A percentile compares a stretch with the other conserved stretches of the same genome.
These are phyloP conservation scores for Hygrocybe coccinea DNA, from an alignment of 768 basidiomycete genomes.

Conservation along the genomic window DNA sequence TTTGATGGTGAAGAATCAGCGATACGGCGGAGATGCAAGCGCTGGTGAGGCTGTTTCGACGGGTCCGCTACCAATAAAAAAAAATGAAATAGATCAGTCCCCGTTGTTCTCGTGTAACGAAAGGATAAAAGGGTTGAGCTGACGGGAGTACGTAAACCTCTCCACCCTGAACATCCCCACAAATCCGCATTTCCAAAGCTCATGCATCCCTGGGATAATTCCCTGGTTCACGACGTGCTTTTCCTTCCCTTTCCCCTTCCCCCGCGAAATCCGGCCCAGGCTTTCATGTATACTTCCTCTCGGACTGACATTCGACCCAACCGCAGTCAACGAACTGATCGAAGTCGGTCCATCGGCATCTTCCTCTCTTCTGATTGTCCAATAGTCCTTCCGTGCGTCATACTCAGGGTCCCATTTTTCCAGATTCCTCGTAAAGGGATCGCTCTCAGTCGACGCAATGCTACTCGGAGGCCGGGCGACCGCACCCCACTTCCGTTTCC, in stretches of 20 bases:
- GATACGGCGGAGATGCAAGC: conserved; percentile 56
- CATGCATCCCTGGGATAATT: conserved; percentile 51
- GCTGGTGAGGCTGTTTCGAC: conserved; percentile 59
- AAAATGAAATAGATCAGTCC: conserved; percentile 1
- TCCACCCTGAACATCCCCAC: conserved; percentile 64
- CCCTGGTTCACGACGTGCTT: conserved; percentile 34
- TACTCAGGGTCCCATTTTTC: conserved; percentile 41
- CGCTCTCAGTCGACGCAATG: conserved; percentile 34
- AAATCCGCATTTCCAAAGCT: conserved; percentile 61
- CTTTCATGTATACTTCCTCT: neutral
- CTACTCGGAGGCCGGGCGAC: conserved; percentile 41
- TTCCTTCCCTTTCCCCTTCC: conserved; percentile 13
- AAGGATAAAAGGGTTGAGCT: conserved; percentile 13
- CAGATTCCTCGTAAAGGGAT: conserved; percentile 40
- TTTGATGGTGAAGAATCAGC: conserved; percentile 45
- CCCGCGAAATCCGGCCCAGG: conserved; percentile 23
- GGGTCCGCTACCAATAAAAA: conserved; percentile 35
- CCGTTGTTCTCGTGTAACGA: neutral
- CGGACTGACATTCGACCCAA: neutral
- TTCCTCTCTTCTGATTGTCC: conserved; percentile 40
- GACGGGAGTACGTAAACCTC: conserved; percentile 39
- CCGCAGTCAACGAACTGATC: neutral
- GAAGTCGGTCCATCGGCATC: neutral
- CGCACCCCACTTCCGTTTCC: conserved; percentile 13
- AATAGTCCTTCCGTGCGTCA: conserved; percentile 55